Base-by-base conservation (phyloP, 805 yeast species). In the Zygosaccharomyces gambellarensis region DNA sequence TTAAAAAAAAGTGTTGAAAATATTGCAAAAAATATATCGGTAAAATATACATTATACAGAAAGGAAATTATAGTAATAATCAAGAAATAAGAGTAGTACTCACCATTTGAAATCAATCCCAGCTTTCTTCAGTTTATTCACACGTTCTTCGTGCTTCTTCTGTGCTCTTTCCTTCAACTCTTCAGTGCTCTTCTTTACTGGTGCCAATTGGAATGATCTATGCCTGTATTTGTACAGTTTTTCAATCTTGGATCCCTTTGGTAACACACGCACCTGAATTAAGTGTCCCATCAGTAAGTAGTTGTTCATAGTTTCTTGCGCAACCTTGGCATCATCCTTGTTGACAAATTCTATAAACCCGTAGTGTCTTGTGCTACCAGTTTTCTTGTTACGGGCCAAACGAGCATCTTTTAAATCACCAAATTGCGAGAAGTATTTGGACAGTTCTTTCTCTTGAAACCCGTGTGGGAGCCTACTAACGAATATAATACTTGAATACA, bases 221-320 rank as follows among this genome's bases (percentile, higher is more conserved):
- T 67, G 65, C 52, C 58, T 70, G 53, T 65, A 65, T 51, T 64
- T 70, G 57, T 60, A 65, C 29, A 67, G 58, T 46, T 72, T 66
- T 38, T 68, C 69, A 50, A 72, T 70, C 54, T 74, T 65, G 59
- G 81, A 78, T 9, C 79, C 75, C 43, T 78, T 67, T 50, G 78
- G 79, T 43, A 68, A 47, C 22, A 65, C 51, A 51, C 78, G 73
- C 32, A 86, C 90, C 69, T 87, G 84, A 59, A 94, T 72, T 53
- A 90, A 78, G 68, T 92, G 97, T 5, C 95, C 95, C 71, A 87
- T 83, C 40, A 94, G 65, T 54, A 94, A 76, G 62, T 94, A 94
- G 71, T 94, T 94, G 70, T 94, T 84, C 99, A 94, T 94, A 41
- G 97, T 83, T 57, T 94, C 98, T 53, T 86, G 87, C 3, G 97